Percentiles rank a stretch among this genome's conserved stretches.
phyloP scores from a whole-genome alignment of 768 basidiomycete genomes.

The Omphalotus guepiniiformis region DNA sequence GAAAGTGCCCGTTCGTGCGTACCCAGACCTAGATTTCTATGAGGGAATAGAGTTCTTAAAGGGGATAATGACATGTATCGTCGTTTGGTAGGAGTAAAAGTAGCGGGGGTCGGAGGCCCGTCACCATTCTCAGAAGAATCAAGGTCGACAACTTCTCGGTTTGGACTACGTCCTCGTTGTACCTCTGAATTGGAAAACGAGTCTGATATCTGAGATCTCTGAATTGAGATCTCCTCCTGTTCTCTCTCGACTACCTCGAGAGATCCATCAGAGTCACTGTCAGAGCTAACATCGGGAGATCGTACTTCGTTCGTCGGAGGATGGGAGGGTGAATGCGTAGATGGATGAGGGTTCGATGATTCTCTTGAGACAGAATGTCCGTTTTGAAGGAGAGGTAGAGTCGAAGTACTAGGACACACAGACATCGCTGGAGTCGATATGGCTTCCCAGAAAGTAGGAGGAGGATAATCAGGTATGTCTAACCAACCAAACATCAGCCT shows the following conservation, averaged over 20 bases:
- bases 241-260: slow-evolving; percentile 50
- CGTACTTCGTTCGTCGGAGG: slow-evolving; percentile 6
- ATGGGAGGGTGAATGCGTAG: slow-evolving; percentile 10
- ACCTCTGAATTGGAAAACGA: slow-evolving; percentile 2
- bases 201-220: slow-evolving; percentile 17
- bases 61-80: slow-evolving; percentile 42
- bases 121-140: slow-evolving; percentile 27
- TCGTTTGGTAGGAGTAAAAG: slow-evolving; percentile 23
- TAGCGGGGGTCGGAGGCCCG: slow-evolving; percentile 12
- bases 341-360: too few relatives aligned
- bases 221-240: slow-evolving; percentile 38
- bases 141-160: too few relatives aligned
- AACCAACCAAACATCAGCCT: slow-evolving; percentile 23
- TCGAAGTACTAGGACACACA: slow-evolving; percentile 36
- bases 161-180: too few relatives aligned
- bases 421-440: slow-evolving; percentile 42
- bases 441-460: slow-evolving; percentile 74
- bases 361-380: too few relatives aligned
- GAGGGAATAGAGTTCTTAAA: slow-evolving; percentile 42
- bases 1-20: slow-evolving; percentile 37
- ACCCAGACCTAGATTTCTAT: slow-evolving; percentile 28
- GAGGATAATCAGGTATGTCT: slow-evolving; percentile 58
- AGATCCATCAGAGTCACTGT: slow-evolving; percentile 46
- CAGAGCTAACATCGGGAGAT: slow-evolving; percentile 18
- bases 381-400: slow-evolving; percentile 15